Evolutionary conservation across 148 eudicot species (phyloP), one percentile per base, ranked within the genome.

Genomic region (Linanthus parryae): DNA sequence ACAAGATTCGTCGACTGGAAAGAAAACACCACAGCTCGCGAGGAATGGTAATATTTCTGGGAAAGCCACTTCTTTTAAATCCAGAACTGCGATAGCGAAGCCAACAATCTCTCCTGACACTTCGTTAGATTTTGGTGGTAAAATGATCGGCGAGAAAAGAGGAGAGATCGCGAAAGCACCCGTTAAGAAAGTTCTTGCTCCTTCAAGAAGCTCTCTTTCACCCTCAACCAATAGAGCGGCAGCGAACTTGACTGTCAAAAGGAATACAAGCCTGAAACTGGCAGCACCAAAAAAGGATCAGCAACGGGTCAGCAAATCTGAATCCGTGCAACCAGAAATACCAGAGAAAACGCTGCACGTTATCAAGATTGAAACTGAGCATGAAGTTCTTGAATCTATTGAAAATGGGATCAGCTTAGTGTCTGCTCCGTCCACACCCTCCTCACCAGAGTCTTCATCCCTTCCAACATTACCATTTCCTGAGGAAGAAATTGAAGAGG

Each of bases 281-380:
- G 17, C 44, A 48, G 51, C 72, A 54, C 62, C 73, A 63, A 34
- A 48, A 15, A 62, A 73, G 63, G 54, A 64, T 54, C 60, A 57
- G 62, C 71, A 55, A 16, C 48, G 44, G 24, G 58, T 42, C n/a
- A 33, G 48, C 14, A 58, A 56, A 57, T 48, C 59, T 46, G 70
- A 58, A 44, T 27, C 65, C 13, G 35, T 18, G 11, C 30, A 28
- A 42, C 69, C 72, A 51, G 66, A 39, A 51, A 62, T 61, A 8
- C 61, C 65, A 17, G 92, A 78, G 73, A 76, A 74, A 71, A 75
- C 76, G 30, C 61, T 82, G 79, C 76, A 78, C 66, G 69, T 62
- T 56, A 63, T 74, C 48, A 59, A 72, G 62, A 36, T 31, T 31
- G 35, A 31, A 31, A 31, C 35, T 31, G 35, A 31, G 35, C 5